phyloP scores from a whole-genome alignment of 495 filamentous ascomycete genomes.

The Endocarpon pusillum region DNA sequence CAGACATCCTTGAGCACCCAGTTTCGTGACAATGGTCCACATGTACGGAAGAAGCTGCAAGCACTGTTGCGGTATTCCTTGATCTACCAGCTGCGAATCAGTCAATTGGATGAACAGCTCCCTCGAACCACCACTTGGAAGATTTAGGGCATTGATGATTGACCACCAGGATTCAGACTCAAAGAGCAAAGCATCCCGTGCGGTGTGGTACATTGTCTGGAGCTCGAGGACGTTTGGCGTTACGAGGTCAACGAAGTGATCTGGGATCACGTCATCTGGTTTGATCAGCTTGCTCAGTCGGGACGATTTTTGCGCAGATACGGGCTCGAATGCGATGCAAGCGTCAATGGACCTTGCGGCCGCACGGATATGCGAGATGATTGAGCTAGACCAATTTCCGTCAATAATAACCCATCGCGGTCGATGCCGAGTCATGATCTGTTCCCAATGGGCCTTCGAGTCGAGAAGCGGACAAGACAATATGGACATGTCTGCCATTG shows the following conservation, averaged over 20 bases:
- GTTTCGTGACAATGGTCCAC: slow-evolving; percentile 66
- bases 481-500: slow-evolving; percentile 91
- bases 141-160: slow-evolving; percentile 55
- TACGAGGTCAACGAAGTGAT: slow-evolving; percentile 44
- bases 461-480: slow-evolving; percentile 36
- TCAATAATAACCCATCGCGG: slow-evolving; percentile 68
- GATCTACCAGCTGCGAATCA: slow-evolving; percentile 44
- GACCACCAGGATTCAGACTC: slow-evolving; percentile 56
- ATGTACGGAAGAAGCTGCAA: slow-evolving; percentile 81
- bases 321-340: slow-evolving; percentile 76
- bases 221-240: slow-evolving; percentile 78
- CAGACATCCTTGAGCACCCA: slow-evolving; percentile 65
- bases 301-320: slow-evolving; percentile 59
- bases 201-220: slow-evolving; percentile 50
- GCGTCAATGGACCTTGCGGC: slow-evolving; percentile 15
- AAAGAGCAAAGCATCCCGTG: slow-evolving; percentile 44
- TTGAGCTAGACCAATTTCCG: slow-evolving; percentile 46
- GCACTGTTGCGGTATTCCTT: slow-evolving; percentile 64
- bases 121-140: slow-evolving; percentile 38
- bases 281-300: slow-evolving; percentile 40
- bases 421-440: slow-evolving; percentile 32
- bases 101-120: slow-evolving; percentile 48
- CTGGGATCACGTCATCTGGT: slow-evolving; percentile 35
- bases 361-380: background rate
- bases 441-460: slow-evolving; percentile 40